Base-by-base conservation (phyloP, 1,139 yeast species). In the Yamadazyma spencermartinsiae region DNA sequence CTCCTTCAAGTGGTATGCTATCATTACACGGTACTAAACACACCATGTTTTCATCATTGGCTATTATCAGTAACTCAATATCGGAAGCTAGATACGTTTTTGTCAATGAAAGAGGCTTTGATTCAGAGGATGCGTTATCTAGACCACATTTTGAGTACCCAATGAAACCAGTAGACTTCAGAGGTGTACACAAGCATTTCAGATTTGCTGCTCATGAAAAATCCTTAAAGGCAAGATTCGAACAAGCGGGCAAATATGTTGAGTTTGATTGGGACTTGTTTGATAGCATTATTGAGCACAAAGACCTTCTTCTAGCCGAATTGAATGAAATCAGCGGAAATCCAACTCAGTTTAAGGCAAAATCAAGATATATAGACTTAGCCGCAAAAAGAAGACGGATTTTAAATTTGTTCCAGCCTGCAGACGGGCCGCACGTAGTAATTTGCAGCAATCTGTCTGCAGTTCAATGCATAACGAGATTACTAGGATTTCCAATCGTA, bases 141-240 rank as follows among this genome's bases (percentile, higher is more conserved):
- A 38, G 36, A 25, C 42, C 31, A 7, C 39, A 38, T 20, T 33
- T 34, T 20, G 43, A 45, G 21, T 45, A 33, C 26, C 49, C 50
- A 9, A 45, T 43, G 36, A 46, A 43, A 31, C 43, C 39, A 4
- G 43, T 41, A 4, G 50, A 45, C 25, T 46, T 31, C 28, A 39
- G 44, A 33, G 46, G 47, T 13, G 20, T 38, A 2, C 41, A 25
- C n/a, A 18, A 31, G 16, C 20, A 31, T n/a, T 41, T 38, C 33
- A n/a, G n/a, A 16, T 36, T 31, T 35, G 30, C 44, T 19, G 14
- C 39, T 21, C 4, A 4, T 15, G 28, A 6, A 17, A 33, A 27
- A 14, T 14, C 36, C 4, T 23, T 20, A 31, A 28, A 15, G 5
- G 12, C 12, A 3, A 8, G n/a, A 11, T 9, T 8, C 10, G 11